phyloP scores from a whole-genome alignment of 2,329 filamentous ascomycete genomes.

The Pseudogymnoascus sp. region DNA sequence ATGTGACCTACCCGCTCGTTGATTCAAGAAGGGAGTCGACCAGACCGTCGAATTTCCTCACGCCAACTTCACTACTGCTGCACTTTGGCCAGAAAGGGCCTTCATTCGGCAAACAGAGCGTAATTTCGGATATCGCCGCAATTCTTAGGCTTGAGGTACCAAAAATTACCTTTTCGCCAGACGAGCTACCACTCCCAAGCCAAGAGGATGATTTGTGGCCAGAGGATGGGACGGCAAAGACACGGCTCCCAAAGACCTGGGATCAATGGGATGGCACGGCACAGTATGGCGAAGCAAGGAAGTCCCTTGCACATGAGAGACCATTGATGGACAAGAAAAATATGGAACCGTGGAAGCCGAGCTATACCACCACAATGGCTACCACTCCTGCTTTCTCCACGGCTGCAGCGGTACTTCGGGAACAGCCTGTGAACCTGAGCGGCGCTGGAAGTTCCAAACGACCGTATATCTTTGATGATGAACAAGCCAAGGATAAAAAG shows the following conservation, averaged over 20 bases:
- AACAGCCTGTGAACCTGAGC: not conserved
- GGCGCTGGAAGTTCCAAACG: not conserved
- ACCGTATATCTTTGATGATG: not conserved
- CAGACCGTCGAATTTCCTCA: constrained; percentile 64
- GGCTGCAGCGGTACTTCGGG: not conserved
- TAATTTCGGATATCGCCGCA: constrained; percentile 57
- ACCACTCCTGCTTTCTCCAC: not conserved
- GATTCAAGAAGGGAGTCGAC: constrained; percentile 55
- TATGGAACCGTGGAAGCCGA: not conserved
- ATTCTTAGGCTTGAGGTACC: constrained; percentile 57
- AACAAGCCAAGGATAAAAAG: not conserved
- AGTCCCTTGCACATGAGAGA: not conserved
- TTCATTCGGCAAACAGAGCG: constrained; percentile 48
- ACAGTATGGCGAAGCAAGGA: not conserved
- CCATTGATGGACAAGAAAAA: not conserved
- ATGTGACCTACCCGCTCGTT: constrained; percentile 70
- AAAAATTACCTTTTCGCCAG: constrained; percentile 35
- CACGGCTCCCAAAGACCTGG: constrained; percentile 11
- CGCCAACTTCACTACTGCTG: constrained; percentile 40
- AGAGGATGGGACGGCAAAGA: constrained; percentile 45
- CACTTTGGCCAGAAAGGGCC: constrained; percentile 58
- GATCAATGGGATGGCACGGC: not conserved
- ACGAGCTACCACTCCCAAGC: constrained; percentile 35
- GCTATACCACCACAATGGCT: constrained; percentile 3
- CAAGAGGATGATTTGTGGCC: constrained; percentile 63